Base-by-base conservation (phyloP, 768 basidiomycete genomes). In the Lactarius pseudohatsudake region DNA sequence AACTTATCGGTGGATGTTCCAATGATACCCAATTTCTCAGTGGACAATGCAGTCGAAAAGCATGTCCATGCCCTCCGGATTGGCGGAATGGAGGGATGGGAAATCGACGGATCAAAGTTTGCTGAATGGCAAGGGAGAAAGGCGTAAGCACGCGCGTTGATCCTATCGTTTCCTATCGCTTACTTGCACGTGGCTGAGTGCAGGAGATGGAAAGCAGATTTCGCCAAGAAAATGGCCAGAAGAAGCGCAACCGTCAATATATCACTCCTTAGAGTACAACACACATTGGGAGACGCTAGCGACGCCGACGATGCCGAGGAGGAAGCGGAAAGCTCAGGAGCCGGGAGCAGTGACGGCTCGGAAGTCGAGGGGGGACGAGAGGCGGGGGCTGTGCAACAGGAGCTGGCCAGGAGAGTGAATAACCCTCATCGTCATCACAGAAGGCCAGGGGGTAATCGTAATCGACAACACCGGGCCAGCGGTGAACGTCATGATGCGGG, bases 21-120 rank as follows among this genome's bases (percentile, higher is more conserved):
- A 1, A 79, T 91, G 75, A 81, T 89, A 69, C 86, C 88, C 0
- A 91, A 91, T 73, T 83, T 86, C 72, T 73, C 81, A 1, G 76
- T 87, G 69, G 88, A 91, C 71, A 85, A 79, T 69, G 75, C 81
- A 20, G 83, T 91, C 3, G 84, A 84, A 65, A 85, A 81, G 71
- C 83, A 91, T 70, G 75, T 91, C n/a, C 68, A 72, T 8, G 76
- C 79, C 20, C 79, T 84, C 16, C 76, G 82, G 3, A 79, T 72
- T 28, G 82, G 73, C 62, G 84, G 85, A 28, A 72, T 77, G 32
- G 75, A 75, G 20, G 86, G 84, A 20, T 90, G 87, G 87, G 75
- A 79, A 59, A 73, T 75, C 16, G 80, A 73, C 41, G 90, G 87
- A 0, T 70, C 70, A 36, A 81, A 76, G 68, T 76, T 75, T 59